phyloP scores from a whole-genome alignment of 78 protist genomes.

The slime mould (Dictyostelium discoideum) region DNA sequence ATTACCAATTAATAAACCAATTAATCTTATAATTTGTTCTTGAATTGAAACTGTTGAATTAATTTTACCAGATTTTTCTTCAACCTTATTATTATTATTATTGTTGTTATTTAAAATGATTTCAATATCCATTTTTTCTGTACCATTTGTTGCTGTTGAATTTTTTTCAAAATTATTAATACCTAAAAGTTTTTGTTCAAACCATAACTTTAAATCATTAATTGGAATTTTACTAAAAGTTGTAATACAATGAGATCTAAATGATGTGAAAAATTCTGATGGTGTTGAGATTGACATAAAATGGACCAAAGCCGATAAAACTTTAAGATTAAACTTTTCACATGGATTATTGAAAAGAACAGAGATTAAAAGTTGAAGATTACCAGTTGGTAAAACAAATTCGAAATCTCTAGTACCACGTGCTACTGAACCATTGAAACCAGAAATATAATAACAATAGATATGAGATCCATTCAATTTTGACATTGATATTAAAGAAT shows the following conservation, averaged over 20 bases:
- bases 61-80: not conserved
- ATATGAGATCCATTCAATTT: conserved; percentile 22
- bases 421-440: not conserved
- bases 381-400: conserved; percentile 36
- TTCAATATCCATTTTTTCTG: not conserved
- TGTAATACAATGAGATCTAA: conserved; percentile 3
- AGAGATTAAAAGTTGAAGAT: not conserved
- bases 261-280: conserved; percentile 14
- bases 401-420: conserved; percentile 38
- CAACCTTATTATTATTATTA: not conserved
- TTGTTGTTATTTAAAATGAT: not conserved
- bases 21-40: conserved; percentile 29
- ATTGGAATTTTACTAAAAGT: not conserved
- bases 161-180: not conserved
- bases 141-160: not conserved
- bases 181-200: conserved; percentile 60
- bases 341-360: not conserved
- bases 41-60: conserved; percentile 13
- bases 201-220: conserved; percentile 22
- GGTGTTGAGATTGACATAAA: conserved; percentile 47
- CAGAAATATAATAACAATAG: conserved; percentile 51
- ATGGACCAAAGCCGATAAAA: not conserved
- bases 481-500: not conserved
- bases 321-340: conserved; percentile 18
- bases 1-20: conserved; percentile 39